Percentiles rank a stretch among this genome's conserved stretches.
These are phyloP conservation scores for Hypomyces perniciosus DNA, from an alignment of 2,329 filamentous ascomycete species.

Conservation along the genomic window DNA sequence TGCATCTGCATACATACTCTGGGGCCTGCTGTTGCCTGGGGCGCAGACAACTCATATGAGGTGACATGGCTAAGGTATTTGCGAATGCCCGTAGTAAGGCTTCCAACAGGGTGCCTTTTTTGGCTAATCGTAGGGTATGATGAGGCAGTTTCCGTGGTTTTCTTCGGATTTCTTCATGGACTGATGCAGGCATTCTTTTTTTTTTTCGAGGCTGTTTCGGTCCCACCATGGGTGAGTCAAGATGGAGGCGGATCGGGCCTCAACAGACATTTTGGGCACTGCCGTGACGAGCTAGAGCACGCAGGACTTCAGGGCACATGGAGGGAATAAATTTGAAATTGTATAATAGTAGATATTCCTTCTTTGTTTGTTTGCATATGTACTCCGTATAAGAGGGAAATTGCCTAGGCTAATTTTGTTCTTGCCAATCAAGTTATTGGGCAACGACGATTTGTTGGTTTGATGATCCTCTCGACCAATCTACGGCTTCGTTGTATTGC, in stretches of 20 bases:
- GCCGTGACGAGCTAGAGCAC: background rate
- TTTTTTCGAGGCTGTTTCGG: background rate
- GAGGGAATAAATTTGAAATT: too few species aligned
- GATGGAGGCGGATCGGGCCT: constrained; percentile 3
- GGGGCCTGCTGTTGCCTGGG: background rate
- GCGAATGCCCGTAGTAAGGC: background rate
- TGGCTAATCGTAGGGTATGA: too few species aligned
- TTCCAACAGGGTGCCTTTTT: background rate
- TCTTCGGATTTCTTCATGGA: constrained; percentile 6
- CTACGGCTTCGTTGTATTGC: background rate
- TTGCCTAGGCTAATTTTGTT: too few species aligned
- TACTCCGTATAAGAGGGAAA: too few species aligned
- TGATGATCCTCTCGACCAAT: background rate
- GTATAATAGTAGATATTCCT: too few species aligned
- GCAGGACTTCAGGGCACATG: background rate
- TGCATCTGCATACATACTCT: constrained; percentile 1
- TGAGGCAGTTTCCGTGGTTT: background rate
- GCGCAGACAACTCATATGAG: too few species aligned
- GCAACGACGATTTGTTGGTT: too few species aligned
- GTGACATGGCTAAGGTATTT: background rate
- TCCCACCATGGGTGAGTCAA: constrained; percentile 8
- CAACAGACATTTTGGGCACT: constrained; percentile 10
- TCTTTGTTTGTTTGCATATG: too few species aligned
- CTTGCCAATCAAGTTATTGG: too few species aligned
- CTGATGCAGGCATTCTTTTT: constrained; percentile 1